Evolutionary conservation across 2,329 filamentous ascomycete genomes (phyloP), one percentile per base, ranked within the genome.

Genomic region (Penicillium hesseltinei): DNA sequence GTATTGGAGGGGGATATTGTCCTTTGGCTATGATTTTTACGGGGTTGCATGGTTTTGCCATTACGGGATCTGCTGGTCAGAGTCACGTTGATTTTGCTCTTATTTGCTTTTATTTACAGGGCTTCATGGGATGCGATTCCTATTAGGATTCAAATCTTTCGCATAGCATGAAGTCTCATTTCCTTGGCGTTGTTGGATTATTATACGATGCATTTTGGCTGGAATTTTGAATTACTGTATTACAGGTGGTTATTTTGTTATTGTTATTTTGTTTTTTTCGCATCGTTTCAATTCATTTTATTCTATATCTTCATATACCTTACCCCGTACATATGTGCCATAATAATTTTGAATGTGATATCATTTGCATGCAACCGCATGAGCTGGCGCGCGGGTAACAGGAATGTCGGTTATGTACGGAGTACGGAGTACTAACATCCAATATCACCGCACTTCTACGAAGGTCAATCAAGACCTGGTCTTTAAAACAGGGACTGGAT

Each of bases 311-410:
- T 44, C n/a, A 40, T 43, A 49, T 45, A 33, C 29, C 10, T 33
- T 29, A 25, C 31, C 44, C 29, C 13, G 19, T 40, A 31, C n/a
- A 21, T 31, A 21, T 35, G 7, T 7, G 13, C 36, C 25, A 23
- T 23, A 4, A 23, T 23, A 4, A 21, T 44, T 47, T 46, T 25
- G 8, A 57, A 57, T 62, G 49, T 56, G 52, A 56, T 51, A 54
- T 53, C 45, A 61, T 52, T 51, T 51, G 53, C 53, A 56, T 56
- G 17, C 33, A 54, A 23, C 46, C 25, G 21, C 43, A 55, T 50
- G 39, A 13, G 21, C 51, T 63, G 56, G 54, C 61, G 61, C 59
- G 61, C 59, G 59, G 59, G 58, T 57, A 55, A 45, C 13, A 23
- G 9, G 40, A 51, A 21, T 47, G 40, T 46, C 40, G 25, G 35